These are phyloP conservation scores for Candida arabinofermentans DNA, from an alignment of 805 yeast genomes.

Conservation along the genomic window DNA sequence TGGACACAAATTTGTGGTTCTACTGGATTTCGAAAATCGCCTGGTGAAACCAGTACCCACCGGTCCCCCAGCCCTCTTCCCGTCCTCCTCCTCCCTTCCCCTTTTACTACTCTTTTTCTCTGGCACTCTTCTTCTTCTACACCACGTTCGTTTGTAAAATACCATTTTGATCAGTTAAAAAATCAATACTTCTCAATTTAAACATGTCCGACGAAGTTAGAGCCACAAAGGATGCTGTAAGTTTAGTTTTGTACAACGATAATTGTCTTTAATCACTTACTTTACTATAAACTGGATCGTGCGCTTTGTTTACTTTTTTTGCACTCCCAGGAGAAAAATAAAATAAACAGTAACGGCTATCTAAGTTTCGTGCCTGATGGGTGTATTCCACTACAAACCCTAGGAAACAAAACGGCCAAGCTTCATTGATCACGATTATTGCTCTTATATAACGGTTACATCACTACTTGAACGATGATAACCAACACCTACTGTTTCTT, in stretches of 20 bases:
- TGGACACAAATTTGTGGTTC: constrained; percentile 5
- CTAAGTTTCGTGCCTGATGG: constrained; percentile 1
- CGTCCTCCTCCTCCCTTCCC: constrained; percentile 3
- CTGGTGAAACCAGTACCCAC: constrained; percentile 6
- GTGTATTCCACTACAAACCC: neutral
- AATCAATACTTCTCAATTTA: neutral
- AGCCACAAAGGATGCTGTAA: constrained; percentile 29
- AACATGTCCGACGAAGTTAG: constrained; percentile 25
- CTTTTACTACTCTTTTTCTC: constrained; percentile 2
- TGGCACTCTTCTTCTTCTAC: neutral
- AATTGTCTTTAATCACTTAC: too few species aligned
- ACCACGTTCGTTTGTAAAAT: too few species aligned
- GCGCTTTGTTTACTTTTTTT: neutral
- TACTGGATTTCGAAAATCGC: neutral
- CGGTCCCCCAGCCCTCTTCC: constrained; percentile 4
- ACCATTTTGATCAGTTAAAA: neutral
- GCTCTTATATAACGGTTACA: too few species aligned
- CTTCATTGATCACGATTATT: too few species aligned
- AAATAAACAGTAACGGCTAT: constrained; percentile 1
- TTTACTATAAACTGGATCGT: neutral
- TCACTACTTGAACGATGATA: too few species aligned
- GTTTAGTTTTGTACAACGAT: constrained; percentile 4
- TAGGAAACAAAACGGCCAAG: neutral
- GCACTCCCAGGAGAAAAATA: neutral
- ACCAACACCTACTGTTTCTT: too few species aligned